Evolutionary conservation across 2,329 filamentous ascomycete genomes (phyloP).

Genomic region (Sporothrix phasma): DNA sequence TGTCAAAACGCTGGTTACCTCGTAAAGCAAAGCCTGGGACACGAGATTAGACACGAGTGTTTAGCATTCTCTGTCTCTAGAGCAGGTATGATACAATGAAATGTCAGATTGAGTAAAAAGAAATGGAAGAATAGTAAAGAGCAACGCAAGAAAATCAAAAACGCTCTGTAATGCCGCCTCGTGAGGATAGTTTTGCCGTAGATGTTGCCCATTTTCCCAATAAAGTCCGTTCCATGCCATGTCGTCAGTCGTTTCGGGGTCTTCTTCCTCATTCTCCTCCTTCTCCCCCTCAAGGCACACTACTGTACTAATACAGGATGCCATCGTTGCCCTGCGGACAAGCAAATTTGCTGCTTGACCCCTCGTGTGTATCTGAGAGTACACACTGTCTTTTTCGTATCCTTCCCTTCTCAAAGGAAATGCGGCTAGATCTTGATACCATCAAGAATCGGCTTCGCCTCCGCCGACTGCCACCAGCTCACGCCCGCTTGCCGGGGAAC

Average conservation of each 20-base stretch:
- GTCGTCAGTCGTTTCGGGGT: constrained; percentile 6
- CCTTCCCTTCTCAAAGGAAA: not conserved
- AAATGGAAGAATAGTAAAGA: not conserved
- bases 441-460: constrained; percentile 66
- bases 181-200: constrained; percentile 10
- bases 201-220: constrained; percentile 1
- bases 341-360: constrained; percentile 16
- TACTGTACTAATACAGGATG: constrained; percentile 23
- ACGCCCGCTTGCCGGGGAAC: constrained; percentile 67
- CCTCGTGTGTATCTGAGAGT: not conserved
- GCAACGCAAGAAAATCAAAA: not conserved
- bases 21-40: not conserved
- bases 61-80: not conserved
- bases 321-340: constrained; percentile 28
- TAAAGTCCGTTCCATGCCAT: constrained; percentile 1
- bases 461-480: constrained; percentile 78
- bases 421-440: constrained; percentile 40
- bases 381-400: not conserved
- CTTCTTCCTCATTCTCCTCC: not conserved
- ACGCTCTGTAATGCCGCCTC: not conserved
- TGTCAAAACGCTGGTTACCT: no score
- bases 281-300: not conserved
- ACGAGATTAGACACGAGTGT: not conserved
- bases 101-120: not conserved
- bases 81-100: not conserved